Base-by-base conservation (phyloP, 768 basidiomycete species). In the Panus rudis region DNA sequence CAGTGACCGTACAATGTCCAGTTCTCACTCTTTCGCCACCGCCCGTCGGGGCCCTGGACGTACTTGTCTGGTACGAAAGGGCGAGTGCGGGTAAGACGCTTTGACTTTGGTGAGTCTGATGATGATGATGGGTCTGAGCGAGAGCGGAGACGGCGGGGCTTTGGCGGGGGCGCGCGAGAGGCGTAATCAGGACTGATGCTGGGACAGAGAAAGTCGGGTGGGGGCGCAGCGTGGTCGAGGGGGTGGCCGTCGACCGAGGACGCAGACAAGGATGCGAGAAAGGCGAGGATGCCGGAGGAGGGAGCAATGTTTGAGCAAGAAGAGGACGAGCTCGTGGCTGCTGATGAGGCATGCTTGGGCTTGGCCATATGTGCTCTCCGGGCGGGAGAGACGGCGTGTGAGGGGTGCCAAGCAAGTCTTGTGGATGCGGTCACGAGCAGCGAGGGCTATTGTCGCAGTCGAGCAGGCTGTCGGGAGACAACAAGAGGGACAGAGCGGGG, bases 1-100 rank as follows among this genome's bases (percentile, higher is more conserved):
- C 81, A 75, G 28, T 81, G 66, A n/a, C 85, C 84, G 52, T 80
- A 84, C 28, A 85, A 62, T 11, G 78, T 74, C 64, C 80, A 86
- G 21, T 56, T 51, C 7, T 66, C 63, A 2, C 73, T 66, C 56
- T 69, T 75, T 32, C 72, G 69, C 82, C 82, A 85, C 42, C 65
- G 51, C 4, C 73, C 76, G 63, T 82, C 79, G 10, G 60, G 27
- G n/a, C 65, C 76, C 50, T 67, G 55, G 28, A 65, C 61, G 57
- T 70, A 86, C 54, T 64, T 76, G 54, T 75, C 71, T 21, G 84
- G 77, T n/a, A 85, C 44, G 28, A 48, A 42, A 24, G 19, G 10
- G 27, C 24, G 32, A 20, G 24, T 6, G 22, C 42, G 55, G 25
- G 37, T 31, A 13, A 13, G 22, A 43, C 48, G 47, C 39, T 42